Conservation (phyloP, 768 basidiomycete species). For the Serpula lacrymans region DNA sequence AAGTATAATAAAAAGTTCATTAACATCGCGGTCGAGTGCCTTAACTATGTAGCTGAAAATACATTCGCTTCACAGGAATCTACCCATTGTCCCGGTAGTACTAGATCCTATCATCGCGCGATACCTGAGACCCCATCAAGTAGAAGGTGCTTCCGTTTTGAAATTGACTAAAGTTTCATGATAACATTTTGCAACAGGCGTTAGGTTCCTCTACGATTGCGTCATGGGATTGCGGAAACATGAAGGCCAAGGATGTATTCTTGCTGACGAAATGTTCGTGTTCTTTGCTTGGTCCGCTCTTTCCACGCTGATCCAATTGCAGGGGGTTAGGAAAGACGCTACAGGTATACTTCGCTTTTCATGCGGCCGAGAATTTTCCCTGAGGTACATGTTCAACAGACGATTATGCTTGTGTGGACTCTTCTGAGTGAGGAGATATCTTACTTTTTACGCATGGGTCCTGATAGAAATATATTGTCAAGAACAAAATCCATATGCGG, state of each 20-base stretch:
- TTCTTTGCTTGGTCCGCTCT: too few relatives aligned
- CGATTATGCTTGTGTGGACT: constrained; percentile 91
- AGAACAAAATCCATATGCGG: constrained; percentile 85
- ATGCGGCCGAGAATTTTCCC: constrained; percentile 1
- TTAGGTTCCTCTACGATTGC: constrained; percentile 91
- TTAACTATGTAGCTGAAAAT: constrained; percentile 2
- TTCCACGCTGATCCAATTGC: constrained; percentile 13
- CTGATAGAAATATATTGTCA: constrained; percentile 1
- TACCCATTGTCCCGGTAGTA: constrained; percentile 76
- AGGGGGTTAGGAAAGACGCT: constrained; percentile 98
- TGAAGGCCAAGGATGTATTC: constrained; percentile 90
- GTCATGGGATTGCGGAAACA: constrained; percentile 93
- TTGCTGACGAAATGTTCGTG: constrained; percentile 91
- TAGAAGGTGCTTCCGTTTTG: constrained; percentile 56
- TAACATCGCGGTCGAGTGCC: constrained; percentile 1
- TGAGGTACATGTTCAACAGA: constrained; percentile 42
- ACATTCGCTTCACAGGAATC: constrained; percentile 39
- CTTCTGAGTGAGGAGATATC: constrained; percentile 64
- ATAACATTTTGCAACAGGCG: constrained; percentile 38
- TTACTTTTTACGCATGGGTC: constrained; percentile 3
- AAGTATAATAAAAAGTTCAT: constrained; percentile 69
- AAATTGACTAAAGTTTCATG: not conserved
- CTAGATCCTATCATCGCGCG: constrained; percentile 81
- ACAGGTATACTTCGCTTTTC: constrained; percentile 42
- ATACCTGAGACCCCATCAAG: constrained; percentile 83